Conservation (phyloP, 176 grass and related monocot species). For the Triticum monococcum region DNA sequence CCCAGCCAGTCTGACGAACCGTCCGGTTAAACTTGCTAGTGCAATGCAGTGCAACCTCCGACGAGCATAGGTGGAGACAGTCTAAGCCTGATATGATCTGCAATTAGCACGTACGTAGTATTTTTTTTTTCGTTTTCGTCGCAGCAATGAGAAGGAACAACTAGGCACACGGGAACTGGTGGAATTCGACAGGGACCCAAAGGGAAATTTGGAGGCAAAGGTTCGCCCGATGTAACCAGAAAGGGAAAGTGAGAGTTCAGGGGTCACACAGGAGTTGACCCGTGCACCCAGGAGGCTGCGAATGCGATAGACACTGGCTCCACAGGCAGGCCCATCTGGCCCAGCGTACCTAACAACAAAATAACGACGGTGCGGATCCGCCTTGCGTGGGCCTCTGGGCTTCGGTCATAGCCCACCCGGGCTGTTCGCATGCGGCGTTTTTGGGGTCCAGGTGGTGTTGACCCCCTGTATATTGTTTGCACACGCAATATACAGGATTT, state of each 20-base stretch:
- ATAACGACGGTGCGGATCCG: not conserved
- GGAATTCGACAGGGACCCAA: not conserved
- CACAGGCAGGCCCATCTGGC: slow-evolving; percentile 29
- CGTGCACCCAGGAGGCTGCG: slow-evolving; percentile 39
- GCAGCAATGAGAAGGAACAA: not conserved
- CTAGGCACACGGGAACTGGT: not conserved
- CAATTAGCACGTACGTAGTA: no score
- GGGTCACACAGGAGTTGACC: slow-evolving; percentile 41
- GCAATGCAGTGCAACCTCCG: not conserved
- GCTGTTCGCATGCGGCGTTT: not conserved
- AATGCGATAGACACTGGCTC: slow-evolving; percentile 37
- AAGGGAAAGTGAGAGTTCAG: not conserved
- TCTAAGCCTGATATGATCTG: no score
- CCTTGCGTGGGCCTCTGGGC: slow-evolving; percentile 15
- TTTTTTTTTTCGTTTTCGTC: no score
- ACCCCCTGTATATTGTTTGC: no score
- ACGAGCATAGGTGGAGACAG: no score
- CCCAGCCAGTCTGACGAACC: not conserved
- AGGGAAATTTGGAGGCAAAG: not conserved
- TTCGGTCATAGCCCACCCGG: slow-evolving; percentile 34
- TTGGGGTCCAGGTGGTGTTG: not conserved
- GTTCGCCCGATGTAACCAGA: not conserved
- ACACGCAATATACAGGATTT: no score
- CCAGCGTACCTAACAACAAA: slow-evolving; percentile 30
- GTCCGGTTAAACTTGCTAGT: not conserved